Evolutionary conservation across 148 eudicot species (phyloP), one percentile per base, ranked within the genome.

Genomic region (Rhododendron mucronatum): DNA sequence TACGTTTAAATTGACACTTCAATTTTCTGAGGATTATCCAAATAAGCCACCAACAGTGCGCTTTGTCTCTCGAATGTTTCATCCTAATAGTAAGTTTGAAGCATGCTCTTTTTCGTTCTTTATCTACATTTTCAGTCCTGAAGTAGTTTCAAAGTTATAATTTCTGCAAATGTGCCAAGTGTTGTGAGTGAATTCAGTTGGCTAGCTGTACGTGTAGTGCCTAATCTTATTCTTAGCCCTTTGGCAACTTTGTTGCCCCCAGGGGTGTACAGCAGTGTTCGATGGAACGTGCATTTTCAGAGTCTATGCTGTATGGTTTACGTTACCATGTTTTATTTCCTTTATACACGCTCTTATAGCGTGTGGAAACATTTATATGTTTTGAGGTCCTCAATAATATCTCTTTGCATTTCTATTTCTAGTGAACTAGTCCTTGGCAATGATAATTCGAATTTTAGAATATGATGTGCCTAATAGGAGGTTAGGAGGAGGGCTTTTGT

Each of bases 41-140:
- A 92, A 92, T 84, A 92, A 92, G 88, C 92, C 94, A 51, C 94
- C 94, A 57, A 90, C 91, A 45, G 92, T 92, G 83, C 94, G 92
- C 30, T 92, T 92, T 82, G 90, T 92, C 87, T 92, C 94, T 75
- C 89, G 94, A 53, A 92, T 92, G 94, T 92, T 92, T 48, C 94
- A 92, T 85, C 94, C 94, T 63, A 91, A 92, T 80, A 92, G 94
- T 92, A 91, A 89, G 94, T 89, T 67, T 10, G 20, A 76, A 63
- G 30, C 48, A n/a, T 23, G 63, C 35, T 78, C 33, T 41, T 1
- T 14, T 51, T 59, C 1, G 7, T 23, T 23, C 82, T n/a, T 9
- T 20, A 18, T 35, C 12, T 71, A 73, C 53, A 69, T 50, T 37
- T 30, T 86, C 76, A 48, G 53, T 48, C 41, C 55, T 55, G 18